Evolutionary conservation across 2,329 filamentous ascomycete species (phyloP).

Genomic region (Ceratocystis smalleyi): DNA sequence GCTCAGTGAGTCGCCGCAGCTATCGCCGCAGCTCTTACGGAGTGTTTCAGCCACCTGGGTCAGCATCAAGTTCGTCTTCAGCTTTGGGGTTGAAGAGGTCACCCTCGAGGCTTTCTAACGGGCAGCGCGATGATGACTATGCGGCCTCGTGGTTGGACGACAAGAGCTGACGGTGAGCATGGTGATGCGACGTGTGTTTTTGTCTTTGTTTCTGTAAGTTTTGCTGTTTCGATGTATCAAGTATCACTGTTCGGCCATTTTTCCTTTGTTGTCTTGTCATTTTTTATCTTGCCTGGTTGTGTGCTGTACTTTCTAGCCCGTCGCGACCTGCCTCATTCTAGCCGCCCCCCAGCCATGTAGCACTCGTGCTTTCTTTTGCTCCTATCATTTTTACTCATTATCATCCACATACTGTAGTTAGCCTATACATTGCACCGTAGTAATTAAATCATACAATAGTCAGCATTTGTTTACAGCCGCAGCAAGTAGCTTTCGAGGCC

Average conservation of each 20-base stretch:
- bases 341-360: too few relatives aligned
- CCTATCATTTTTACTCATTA: background rate
- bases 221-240: constrained; percentile 2
- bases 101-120: constrained; percentile 10
- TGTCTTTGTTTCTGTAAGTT: constrained; percentile 4
- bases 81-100: constrained; percentile 10
- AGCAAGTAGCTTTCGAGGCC: too few relatives aligned
- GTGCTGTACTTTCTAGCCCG: background rate
- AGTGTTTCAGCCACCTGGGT: background rate
- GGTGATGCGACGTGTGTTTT: background rate
- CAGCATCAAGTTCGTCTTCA: constrained; percentile 2
- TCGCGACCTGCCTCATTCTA: background rate
- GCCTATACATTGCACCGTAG: too few relatives aligned
- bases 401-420: background rate
- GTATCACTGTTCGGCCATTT: background rate
- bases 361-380: background rate
- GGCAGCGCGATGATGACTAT: constrained; percentile 6
- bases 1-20: constrained; percentile 16
- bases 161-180: background rate
- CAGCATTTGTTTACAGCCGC: too few relatives aligned
- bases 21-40: background rate
- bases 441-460: too few relatives aligned
- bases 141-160: constrained; percentile 5
- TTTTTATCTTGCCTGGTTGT: background rate
- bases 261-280: background rate